A percentile compares a stretch with the other conserved stretches of the same genome.
Conservation (phyloP, 768 basidiomycete species). For the Asterophora parasitica region DNA sequence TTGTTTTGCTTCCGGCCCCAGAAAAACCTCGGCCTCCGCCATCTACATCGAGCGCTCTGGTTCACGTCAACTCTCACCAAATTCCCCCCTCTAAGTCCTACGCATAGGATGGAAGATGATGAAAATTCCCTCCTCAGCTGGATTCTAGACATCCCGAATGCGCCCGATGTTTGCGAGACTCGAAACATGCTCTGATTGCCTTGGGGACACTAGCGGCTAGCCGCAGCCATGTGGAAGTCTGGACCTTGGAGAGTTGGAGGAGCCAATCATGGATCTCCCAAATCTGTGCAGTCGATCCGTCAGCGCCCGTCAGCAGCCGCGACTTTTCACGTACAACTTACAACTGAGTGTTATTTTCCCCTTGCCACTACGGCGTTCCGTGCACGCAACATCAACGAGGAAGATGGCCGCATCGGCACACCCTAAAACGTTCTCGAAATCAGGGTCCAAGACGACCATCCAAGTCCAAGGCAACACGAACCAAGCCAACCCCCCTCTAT, state of each 20-base stretch:
- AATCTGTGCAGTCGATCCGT: not conserved
- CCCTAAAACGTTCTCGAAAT: not conserved
- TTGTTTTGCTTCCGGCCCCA: no score
- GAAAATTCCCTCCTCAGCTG: no score
- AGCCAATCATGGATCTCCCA: not conserved
- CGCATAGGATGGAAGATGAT: no score
- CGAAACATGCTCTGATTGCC: not conserved
- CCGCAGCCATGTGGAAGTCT: not conserved
- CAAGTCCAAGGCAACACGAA: conserved; percentile 7
- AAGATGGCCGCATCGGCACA: conserved; percentile 1
- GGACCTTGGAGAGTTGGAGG: no score
- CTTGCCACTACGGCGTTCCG: not conserved
- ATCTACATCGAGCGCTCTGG: no score
- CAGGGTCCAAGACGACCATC: conserved; percentile 10
- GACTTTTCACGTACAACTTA: not conserved
- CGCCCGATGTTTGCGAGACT: conserved; percentile 3
- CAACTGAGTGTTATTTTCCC: not conserved
- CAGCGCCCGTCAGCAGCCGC: not conserved
- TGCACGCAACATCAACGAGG: not conserved
- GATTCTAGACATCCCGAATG: not conserved
- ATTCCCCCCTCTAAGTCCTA: no score
- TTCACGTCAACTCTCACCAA: no score
- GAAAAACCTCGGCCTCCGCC: no score
- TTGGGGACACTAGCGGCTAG: not conserved
- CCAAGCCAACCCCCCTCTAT: not conserved